Percentiles rank a stretch among this genome's conserved stretches.
These are phyloP conservation scores for Petunia axillaris DNA, from an alignment of 257 asterid genomes.

Conservation along the genomic window DNA sequence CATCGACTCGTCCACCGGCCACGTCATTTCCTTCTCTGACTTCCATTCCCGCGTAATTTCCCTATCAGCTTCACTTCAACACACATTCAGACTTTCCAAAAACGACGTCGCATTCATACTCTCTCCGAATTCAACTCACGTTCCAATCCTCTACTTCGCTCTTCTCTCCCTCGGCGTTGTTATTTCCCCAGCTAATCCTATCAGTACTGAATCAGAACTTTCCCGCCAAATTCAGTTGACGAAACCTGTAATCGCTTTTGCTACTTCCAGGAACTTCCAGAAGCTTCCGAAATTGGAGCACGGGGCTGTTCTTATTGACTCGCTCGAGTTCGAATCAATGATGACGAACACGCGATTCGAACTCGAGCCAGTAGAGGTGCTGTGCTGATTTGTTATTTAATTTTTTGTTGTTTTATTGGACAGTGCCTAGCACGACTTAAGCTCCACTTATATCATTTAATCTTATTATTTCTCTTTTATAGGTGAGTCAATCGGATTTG, in stretches of 20 bases:
- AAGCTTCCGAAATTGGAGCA: constrained; percentile 38
- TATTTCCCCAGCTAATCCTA: constrained; percentile 48
- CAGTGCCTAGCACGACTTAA: no score
- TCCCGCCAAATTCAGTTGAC: constrained; percentile 39
- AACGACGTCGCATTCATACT: constrained; percentile 48
- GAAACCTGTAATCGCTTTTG: constrained; percentile 48
- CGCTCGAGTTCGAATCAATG: constrained; percentile 46
- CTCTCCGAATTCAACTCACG: constrained; percentile 41
- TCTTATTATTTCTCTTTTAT: no score
- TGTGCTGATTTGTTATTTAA: no score
- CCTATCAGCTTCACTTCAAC: constrained; percentile 42
- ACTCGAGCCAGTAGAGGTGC: constrained; percentile 28
- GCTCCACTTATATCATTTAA: no score
- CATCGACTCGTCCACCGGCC: constrained; percentile 44
- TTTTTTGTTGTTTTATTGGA: no score
- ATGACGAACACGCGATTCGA: constrained; percentile 26
- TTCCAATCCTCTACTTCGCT: constrained; percentile 52
- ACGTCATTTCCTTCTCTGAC: constrained; percentile 38
- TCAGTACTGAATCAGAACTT: constrained; percentile 44
- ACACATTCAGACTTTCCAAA: constrained; percentile 31
- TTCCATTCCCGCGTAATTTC: constrained; percentile 30
- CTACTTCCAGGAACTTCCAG: constrained; percentile 40
- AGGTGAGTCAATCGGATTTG: constrained; percentile 44
- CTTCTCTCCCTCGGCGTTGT: constrained; percentile 51
- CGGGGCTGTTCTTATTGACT: constrained; percentile 41